Evolutionary conservation across 805 yeast genomes (phyloP).

Genomic region (Metschnikowia koreensis): DNA sequence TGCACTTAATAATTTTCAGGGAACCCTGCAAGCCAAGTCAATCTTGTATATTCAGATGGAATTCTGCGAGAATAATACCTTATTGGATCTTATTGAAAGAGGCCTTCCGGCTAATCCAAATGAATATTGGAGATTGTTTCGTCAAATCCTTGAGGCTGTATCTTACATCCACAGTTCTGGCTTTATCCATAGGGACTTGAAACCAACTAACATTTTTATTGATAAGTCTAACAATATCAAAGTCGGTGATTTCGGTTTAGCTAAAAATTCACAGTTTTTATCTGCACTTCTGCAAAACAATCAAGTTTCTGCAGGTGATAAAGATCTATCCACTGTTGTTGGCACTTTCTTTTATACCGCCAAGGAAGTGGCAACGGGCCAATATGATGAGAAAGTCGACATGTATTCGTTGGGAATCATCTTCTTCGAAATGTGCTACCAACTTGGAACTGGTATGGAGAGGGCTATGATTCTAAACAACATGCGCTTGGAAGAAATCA

Average conservation of each 20-base stretch:
- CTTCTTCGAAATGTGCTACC: constrained; percentile 90
- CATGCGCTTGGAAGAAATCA: constrained; percentile 56
- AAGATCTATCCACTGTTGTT: constrained; percentile 85
- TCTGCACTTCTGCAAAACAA: constrained; percentile 37
- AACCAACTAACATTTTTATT: constrained; percentile 93
- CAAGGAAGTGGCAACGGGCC: constrained; percentile 73
- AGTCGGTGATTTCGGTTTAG: constrained; percentile 96
- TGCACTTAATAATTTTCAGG: not conserved
- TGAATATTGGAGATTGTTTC: constrained; percentile 86
- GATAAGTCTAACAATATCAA: constrained; percentile 87
- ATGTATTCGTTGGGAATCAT: constrained; percentile 94
- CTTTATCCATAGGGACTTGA: constrained; percentile 90
- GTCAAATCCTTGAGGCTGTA: constrained; percentile 87
- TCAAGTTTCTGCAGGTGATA: constrained; percentile 42
- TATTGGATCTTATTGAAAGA: constrained; percentile 73
- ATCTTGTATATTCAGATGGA: constrained; percentile 97
- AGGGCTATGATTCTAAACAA: constrained; percentile 69
- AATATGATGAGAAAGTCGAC: constrained; percentile 92
- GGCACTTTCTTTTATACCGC: constrained; percentile 96
- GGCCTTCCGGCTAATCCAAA: constrained; percentile 68
- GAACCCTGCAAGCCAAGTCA: constrained; percentile 39
- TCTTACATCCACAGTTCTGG: constrained; percentile 91
- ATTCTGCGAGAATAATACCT: constrained; percentile 92
- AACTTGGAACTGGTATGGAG: constrained; percentile 91
- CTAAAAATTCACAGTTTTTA: constrained; percentile 73